Evolutionary conservation across 306 rosid genomes (phyloP).

Genomic region (Medicago lupulina): DNA sequence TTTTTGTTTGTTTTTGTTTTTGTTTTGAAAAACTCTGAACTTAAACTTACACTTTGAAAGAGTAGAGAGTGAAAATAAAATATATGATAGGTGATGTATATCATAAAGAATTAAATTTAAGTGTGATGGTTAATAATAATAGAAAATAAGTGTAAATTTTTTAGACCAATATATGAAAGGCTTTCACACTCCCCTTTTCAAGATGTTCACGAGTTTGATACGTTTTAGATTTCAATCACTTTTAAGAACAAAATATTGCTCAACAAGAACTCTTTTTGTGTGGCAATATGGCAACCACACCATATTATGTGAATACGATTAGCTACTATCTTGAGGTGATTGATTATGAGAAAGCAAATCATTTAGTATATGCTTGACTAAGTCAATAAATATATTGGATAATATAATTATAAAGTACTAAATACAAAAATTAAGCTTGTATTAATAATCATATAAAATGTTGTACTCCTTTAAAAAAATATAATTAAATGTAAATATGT

Average conservation of each 20-base stretch:
- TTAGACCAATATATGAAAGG: neutral
- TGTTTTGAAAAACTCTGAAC: no score
- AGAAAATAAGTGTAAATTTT: neutral
- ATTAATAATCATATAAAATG: no score
- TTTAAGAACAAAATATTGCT: slow-evolving; percentile 16
- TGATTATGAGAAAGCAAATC: neutral
- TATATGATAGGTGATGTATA: neutral
- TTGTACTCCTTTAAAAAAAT: no score
- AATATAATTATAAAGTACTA: no score
- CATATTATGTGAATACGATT: slow-evolving; percentile 1
- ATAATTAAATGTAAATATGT: no score
- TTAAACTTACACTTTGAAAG: no score
- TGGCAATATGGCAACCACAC: slow-evolving; percentile 37
- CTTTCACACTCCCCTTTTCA: slow-evolving; percentile 12
- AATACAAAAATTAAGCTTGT: no score
- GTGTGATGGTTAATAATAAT: neutral
- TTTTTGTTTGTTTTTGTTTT: no score
- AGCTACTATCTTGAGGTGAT: neutral
- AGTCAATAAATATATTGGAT: no score
- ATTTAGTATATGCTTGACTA: no score
- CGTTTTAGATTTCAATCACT: slow-evolving; percentile 9
- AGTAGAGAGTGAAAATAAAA: neutral
- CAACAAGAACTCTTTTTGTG: neutral
- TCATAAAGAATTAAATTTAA: neutral
- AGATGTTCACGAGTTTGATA: slow-evolving; percentile 45